Base-by-base conservation (phyloP, 352 stramenopile species). In the Phytopythium chamaehyphon region DNA sequence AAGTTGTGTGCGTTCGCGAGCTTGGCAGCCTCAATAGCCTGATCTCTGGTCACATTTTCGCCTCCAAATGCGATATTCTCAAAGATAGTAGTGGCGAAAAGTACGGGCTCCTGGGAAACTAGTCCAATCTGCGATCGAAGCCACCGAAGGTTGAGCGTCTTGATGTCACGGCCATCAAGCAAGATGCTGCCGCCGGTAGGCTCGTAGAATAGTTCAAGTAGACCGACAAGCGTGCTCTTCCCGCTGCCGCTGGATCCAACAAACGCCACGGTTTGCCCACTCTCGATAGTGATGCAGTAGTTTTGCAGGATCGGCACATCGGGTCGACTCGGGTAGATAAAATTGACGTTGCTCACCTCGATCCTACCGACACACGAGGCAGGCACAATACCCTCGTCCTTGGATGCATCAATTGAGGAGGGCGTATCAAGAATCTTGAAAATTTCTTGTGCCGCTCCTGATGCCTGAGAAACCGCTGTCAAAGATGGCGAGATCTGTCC, bases 191-290 rank as follows among this genome's bases (percentile, higher is more conserved):
- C 93, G 14, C 59, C 53, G 36, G 50, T 61, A 2, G 85, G 83
- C 50, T 96, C 78, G 63, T 98, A 98, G 48, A 98, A 97, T 11
- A 90, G 61, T 47, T 96, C 69, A 8, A 71, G 44, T 26, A 98
- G 66, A 0, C 62, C 21, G 31, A 75, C 64, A 43, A 98, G 45
- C 1, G 66, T 75, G 12, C 62, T 71, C 31, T 75, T 75, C 1
- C 66, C 66, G 14, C 62, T 59, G 2, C 66, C 66, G 50, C 66
- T 75, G 0, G 66, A 31, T 2, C 66, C 66, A 0, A 62, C 66
- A 19, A 71, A 71, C 0, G 63, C 63, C 0, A 71, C 62, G 10
- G 62, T 71, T 19, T 71, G 59, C 0, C 65, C 65, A 33, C 47
- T 49, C 28, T 71, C 62, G 24, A 75, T 75, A 14, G 40, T 61